These are phyloP conservation scores for Antarctomyces pellizariae DNA, from an alignment of 495 filamentous ascomycete genomes.

Conservation along the genomic window DNA sequence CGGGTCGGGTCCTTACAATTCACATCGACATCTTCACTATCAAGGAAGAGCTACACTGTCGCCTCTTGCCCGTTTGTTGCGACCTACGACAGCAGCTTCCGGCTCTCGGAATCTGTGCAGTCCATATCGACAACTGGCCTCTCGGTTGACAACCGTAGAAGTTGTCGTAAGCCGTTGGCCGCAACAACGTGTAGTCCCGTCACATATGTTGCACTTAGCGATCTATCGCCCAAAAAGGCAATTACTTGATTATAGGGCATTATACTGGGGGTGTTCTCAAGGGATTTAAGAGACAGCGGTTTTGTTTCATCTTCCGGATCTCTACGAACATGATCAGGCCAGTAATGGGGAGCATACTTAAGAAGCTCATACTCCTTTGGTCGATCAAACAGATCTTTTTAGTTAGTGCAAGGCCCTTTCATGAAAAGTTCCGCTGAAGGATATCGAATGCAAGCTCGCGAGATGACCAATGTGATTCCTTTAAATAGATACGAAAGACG, in stretches of 20 bases:
- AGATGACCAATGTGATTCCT: slow-evolving; percentile 1
- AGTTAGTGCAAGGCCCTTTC: not conserved
- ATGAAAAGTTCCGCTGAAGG: slow-evolving; percentile 1
- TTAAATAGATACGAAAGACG: slow-evolving; percentile 3
- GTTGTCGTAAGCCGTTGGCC: slow-evolving; percentile 4
- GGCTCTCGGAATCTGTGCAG: slow-evolving; percentile 10
- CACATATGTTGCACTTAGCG: slow-evolving; percentile 1
- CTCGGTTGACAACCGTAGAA: slow-evolving; percentile 6
- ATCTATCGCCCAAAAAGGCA: not conserved
- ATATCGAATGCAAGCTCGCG: slow-evolving; percentile 1
- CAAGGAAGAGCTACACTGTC: slow-evolving; percentile 13
- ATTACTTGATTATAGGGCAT: not conserved
- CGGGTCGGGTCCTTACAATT: slow-evolving; percentile 10
- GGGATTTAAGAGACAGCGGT: not conserved
- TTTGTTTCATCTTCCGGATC: not conserved
- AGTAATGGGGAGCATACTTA: slow-evolving; percentile 2
- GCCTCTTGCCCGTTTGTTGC: slow-evolving; percentile 14
- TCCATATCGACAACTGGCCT: slow-evolving; percentile 8
- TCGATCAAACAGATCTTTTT: not conserved
- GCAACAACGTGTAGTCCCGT: slow-evolving; percentile 9
- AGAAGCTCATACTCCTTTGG: slow-evolving; percentile 1
- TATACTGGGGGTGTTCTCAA: not conserved
- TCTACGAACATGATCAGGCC: not conserved
- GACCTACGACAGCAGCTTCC: slow-evolving; percentile 17
- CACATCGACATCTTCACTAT: slow-evolving; percentile 4